A percentile compares a stretch with the other conserved stretches of the same genome.
Conservation (phyloP, 352 stramenopile genomes). For the Aphanomyces cochlioides region DNA sequence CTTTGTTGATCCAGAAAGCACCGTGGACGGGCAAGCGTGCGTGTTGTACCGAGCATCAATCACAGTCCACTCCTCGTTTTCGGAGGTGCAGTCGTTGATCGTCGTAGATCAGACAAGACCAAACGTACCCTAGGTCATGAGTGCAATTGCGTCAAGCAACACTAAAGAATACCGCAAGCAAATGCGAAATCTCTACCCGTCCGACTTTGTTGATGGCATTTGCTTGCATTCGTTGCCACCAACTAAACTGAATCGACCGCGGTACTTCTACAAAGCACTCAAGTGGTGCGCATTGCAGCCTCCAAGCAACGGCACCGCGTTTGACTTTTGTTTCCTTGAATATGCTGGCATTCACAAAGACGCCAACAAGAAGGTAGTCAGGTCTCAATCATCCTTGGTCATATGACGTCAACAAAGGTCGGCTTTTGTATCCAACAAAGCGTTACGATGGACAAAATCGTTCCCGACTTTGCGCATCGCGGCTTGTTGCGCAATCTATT, state of each 20-base stretch:
- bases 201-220: constrained; percentile 27
- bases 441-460: constrained; percentile 54
- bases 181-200: constrained; percentile 13
- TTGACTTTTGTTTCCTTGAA: constrained; percentile 70
- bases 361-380: constrained; percentile 34
- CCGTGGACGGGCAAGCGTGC: constrained; percentile 47
- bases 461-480: constrained; percentile 59
- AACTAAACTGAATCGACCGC: constrained; percentile 24
- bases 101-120: too few species aligned
- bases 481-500: constrained; percentile 53
- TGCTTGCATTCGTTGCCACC: constrained; percentile 15
- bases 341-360: constrained; percentile 56
- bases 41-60: constrained; percentile 58
- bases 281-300: constrained; percentile 66
- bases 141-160: constrained; percentile 36
- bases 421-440: constrained; percentile 72
- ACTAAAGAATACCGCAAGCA: constrained; percentile 27
- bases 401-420: constrained; percentile 26
- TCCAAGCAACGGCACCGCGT: constrained; percentile 28
- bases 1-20: constrained; percentile 43
- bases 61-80: constrained; percentile 58
- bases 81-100: constrained; percentile 42
- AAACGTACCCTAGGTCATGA: constrained; percentile 36
- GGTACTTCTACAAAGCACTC: constrained; percentile 52
- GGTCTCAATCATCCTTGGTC: neutral